Base-by-base conservation (phyloP, 208 protist genomes). In the Trypanosoma avium region DNA sequence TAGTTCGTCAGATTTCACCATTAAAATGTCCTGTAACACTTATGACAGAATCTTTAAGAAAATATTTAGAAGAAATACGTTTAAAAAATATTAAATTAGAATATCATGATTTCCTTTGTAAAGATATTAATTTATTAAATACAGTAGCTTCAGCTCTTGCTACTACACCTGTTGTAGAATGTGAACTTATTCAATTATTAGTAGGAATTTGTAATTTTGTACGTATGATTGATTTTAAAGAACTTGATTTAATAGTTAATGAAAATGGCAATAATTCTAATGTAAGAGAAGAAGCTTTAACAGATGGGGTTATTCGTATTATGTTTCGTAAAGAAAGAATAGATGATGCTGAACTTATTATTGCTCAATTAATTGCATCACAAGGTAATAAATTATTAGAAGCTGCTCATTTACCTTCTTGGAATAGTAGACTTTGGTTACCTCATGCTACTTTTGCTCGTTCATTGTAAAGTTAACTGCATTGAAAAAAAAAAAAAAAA, bases 201-300 rank as follows among this genome's bases (percentile, higher is more conserved):
- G 71, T 79, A n/a, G 68, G 58, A 19, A 57, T 79, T 29, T 74
- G 67, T 29, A 45, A 60, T 30, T 80, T 79, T 66, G 66, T 81
- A 29, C 61, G 65, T 17, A 70, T 67, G 33, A 75, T 79, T 59
- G 57, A 76, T 38, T 63, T 33, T 61, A 22, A 57, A 21, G 52
- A 54, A 35, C 42, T 61, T 74, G 53, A 53, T 38, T 30, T 27
- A 32, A 46, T 27, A 6, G 38, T 36, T 22, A 15, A 52, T 70
- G 49, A 54, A 58, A 22, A 40, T 7, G 17, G 36, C 73, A 33
- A 54, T 36, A 12, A 45, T 61, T 15, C 33, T 12, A 48, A 8
- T 59, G 59, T 27, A 12, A 32, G 35, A 4, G 52, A 46, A 5
- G 53, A 67, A 24, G 52, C 19, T 13, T 29, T 73, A 29, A 38